phyloP scores from a whole-genome alignment of 2,329 filamentous ascomycete species.

The Myrmaecium sp. region DNA sequence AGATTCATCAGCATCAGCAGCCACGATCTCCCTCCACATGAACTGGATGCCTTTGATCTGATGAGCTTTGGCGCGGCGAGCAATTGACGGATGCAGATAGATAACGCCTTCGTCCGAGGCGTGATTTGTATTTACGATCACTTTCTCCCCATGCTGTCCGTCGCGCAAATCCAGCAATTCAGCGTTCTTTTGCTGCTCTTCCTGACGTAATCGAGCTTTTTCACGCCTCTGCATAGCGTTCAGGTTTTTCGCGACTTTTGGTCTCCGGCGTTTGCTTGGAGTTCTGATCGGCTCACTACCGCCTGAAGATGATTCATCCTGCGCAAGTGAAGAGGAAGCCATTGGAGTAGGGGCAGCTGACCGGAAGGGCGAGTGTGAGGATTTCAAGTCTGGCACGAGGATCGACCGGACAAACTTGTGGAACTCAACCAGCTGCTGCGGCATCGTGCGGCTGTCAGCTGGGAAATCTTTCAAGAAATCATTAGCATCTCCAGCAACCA shows the following conservation, averaged over 20 bases:
- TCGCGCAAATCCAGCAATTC: constrained; percentile 16
- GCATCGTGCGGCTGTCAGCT: too few species aligned
- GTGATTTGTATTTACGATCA: constrained; percentile 54
- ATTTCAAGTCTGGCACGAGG: too few species aligned
- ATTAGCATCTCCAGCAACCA: too few species aligned
- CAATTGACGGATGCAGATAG: constrained; percentile 48
- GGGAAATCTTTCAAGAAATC: too few species aligned
- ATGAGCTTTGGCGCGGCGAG: constrained; percentile 53
- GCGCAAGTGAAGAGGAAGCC: too few species aligned
- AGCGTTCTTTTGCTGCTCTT: constrained; percentile 37
- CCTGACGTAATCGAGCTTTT: constrained; percentile 34
- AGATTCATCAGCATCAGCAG: constrained; percentile 31
- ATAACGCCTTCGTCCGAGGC: constrained; percentile 42
- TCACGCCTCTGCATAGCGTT: constrained; percentile 38
- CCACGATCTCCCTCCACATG: constrained; percentile 71
- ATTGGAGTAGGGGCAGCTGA: too few species aligned
- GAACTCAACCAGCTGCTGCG: too few species aligned
- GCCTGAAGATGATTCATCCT: too few species aligned
- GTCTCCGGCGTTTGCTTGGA: constrained; percentile 31
- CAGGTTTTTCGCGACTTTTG: constrained; percentile 30
- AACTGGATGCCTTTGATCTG: constrained; percentile 72
- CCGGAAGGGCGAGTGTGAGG: too few species aligned
- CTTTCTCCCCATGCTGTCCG: constrained; percentile 7
- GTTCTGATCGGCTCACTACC: too few species aligned
- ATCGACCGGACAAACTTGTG: too few species aligned